Conservation (phyloP, 1,284 basidiomycete genomes). For the Meripilus lineatus region DNA sequence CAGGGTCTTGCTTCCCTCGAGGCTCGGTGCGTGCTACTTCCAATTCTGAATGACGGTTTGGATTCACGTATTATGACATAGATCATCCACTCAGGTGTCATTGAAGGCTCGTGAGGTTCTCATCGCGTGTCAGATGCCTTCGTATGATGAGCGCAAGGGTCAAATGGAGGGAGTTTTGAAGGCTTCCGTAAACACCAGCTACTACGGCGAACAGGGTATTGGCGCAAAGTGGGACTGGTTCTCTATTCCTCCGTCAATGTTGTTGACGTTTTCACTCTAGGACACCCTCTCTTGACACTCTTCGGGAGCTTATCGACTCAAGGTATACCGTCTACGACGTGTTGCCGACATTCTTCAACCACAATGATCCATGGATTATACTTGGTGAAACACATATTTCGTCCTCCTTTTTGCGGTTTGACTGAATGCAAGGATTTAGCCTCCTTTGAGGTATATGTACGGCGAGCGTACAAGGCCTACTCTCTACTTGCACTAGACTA, state of each 20-base stretch:
- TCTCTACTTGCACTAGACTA: conserved; percentile 90
- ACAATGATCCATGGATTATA: conserved; percentile 79
- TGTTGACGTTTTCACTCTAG: conserved; percentile 30
- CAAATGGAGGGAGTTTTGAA: conserved; percentile 97
- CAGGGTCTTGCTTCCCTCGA: conserved; percentile 83
- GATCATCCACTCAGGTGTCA: conserved; percentile 84
- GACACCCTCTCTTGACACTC: conserved; percentile 78
- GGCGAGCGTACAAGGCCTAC: conserved; percentile 96
- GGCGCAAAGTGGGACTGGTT: conserved; percentile 46
- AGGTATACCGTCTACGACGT: conserved; percentile 98
- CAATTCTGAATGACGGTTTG: conserved; percentile 2
- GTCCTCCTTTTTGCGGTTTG: conserved; percentile 2
- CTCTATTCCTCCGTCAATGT: background rate
- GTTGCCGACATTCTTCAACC: conserved; percentile 91
- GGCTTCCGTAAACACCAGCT: conserved; percentile 79
- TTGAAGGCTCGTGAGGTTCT: conserved; percentile 97
- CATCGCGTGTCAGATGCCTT: conserved; percentile 94
- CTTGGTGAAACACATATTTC: conserved; percentile 53
- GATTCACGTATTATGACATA: conserved; percentile 23
- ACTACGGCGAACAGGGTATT: conserved; percentile 83
- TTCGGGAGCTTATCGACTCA: conserved; percentile 94
- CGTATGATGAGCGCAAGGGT: conserved; percentile 87
- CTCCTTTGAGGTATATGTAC: conserved; percentile 93
- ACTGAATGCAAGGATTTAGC: conserved; percentile 42
- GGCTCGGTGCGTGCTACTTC: conserved; percentile 56